Evolutionary conservation across 768 basidiomycete genomes (phyloP).

Genomic region (Tricholoma saponaceum): DNA sequence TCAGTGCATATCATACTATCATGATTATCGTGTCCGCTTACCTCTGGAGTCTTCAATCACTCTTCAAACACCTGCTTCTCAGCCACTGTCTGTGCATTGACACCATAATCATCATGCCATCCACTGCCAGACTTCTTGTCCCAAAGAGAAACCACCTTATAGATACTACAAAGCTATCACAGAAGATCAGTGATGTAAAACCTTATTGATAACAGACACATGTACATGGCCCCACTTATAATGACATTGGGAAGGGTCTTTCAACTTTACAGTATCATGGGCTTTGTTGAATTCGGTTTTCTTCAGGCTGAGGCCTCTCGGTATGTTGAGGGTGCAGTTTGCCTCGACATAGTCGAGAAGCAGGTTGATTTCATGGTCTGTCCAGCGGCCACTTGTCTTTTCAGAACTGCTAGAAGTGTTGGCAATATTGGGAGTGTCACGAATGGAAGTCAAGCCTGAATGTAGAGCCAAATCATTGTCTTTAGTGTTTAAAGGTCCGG

Average conservation of each 20-base stretch:
- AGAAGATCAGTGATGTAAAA: background rate
- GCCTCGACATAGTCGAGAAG: background rate
- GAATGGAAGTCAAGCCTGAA: too few species aligned
- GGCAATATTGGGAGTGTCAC: too few species aligned
- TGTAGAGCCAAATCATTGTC: too few species aligned
- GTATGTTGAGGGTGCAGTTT: background rate
- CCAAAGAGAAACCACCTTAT: background rate
- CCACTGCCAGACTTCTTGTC: too few species aligned
- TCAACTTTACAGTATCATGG: background rate
- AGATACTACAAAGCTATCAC: background rate
- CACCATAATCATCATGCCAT: background rate
- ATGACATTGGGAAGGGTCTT: background rate
- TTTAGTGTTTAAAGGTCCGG: too few species aligned
- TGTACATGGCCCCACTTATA: background rate
- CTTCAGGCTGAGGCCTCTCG: background rate
- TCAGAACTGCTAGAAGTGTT: background rate
- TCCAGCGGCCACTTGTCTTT: background rate
- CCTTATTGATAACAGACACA: background rate
- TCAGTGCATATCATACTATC: too few species aligned
- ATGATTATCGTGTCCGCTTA: too few species aligned
- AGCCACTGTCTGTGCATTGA: background rate
- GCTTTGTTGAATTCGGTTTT: background rate
- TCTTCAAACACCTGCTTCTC: background rate
- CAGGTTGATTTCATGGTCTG: background rate
- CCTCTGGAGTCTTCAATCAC: too few species aligned